Base-by-base conservation (phyloP, 192 early-diverging fungal genomes). In the Backusella mclennaniae region DNA sequence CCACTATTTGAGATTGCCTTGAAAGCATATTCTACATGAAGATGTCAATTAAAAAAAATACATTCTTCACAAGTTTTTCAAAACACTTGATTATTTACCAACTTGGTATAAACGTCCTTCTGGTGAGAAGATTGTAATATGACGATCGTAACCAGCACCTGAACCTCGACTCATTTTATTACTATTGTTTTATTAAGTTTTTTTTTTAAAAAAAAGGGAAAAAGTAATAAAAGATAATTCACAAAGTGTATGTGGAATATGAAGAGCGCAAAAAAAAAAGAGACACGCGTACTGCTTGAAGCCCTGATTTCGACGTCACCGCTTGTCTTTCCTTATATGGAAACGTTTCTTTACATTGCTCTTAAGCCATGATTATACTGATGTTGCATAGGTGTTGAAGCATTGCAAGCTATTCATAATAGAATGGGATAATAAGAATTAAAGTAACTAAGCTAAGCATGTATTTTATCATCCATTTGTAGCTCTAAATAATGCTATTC, bases 31-130 rank as follows among this genome's bases (percentile, higher is more conserved):
- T 99, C 98, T 97, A 86, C 21, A 49, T 49, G 4, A 49, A 4
- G 5, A 49, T 49, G 19, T 49, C 19, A 49, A 4, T 44, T 4
- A 44, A 17, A 38, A 38, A 38, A 38, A 38, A 39, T 11, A 12
- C 1, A 17, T 1, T 42, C 7, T 53, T 56, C 53, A 19, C 8
- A 56, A 26, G 8, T 8, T 26, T 11, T 26, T 26, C 26, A 26
- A 26, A 26, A 26, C 26, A 26, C 26, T 9, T 26, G 2, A 8
- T 21, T 11, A 21, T 79, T 72, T 93, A 97, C 96, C 96, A 73
- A 99, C 97, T 96, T 99, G 98, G 84, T 99, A 99, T 70, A 99
- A 90, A 53, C 97, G 90, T 71, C 98, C 98, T 80, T 99, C 98
- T 21, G 98, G 97, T 35, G 98, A 99, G 81, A 99, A 99, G 83